Percentiles rank a stretch among this genome's conserved stretches.
phyloP scores from a whole-genome alignment of 1,284 basidiomycete genomes.

The Kwoniella shivajii region DNA sequence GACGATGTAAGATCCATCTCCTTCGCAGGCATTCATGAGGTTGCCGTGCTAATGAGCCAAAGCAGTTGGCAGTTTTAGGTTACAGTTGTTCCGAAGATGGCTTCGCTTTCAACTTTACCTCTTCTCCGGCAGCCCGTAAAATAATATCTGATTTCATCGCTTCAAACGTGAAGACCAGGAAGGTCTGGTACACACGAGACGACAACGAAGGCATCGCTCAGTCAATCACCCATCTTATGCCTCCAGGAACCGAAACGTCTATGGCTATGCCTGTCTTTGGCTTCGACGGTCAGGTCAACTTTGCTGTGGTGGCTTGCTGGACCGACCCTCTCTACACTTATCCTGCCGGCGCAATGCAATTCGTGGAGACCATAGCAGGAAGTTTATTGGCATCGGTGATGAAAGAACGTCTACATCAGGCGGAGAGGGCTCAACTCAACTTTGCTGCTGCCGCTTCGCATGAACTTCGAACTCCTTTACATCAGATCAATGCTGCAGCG shows the following conservation, averaged over 20 bases:
- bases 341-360: conserved; percentile 43
- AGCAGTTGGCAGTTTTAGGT: conserved; percentile 38
- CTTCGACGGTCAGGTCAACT: conserved; percentile 45
- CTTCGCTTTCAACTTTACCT: conserved; percentile 43
- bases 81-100: conserved; percentile 36
- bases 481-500: conserved; percentile 52
- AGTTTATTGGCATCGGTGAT: conserved; percentile 41
- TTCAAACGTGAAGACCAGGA: conserved; percentile 40
- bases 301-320: conserved; percentile 48
- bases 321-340: conserved; percentile 47
- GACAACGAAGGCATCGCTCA: conserved; percentile 42
- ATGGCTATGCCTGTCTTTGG: conserved; percentile 49
- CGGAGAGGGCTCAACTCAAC: conserved; percentile 48
- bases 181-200: conserved; percentile 46
- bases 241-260: conserved; percentile 39
- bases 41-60: conserved; percentile 1
- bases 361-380: conserved; percentile 45
- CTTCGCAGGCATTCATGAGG: background rate
- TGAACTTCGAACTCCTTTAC: conserved; percentile 52
- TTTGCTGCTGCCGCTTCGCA: conserved; percentile 51
- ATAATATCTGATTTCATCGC: conserved; percentile 49
- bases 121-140: conserved; percentile 35
- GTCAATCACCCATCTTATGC: conserved; percentile 43
- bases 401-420: conserved; percentile 36
- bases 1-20: conserved; percentile 20